Evolutionary conservation across 2,329 filamentous ascomycete genomes (phyloP), one percentile per base, ranked within the genome.

Genomic region (Talaromyces sp.): DNA sequence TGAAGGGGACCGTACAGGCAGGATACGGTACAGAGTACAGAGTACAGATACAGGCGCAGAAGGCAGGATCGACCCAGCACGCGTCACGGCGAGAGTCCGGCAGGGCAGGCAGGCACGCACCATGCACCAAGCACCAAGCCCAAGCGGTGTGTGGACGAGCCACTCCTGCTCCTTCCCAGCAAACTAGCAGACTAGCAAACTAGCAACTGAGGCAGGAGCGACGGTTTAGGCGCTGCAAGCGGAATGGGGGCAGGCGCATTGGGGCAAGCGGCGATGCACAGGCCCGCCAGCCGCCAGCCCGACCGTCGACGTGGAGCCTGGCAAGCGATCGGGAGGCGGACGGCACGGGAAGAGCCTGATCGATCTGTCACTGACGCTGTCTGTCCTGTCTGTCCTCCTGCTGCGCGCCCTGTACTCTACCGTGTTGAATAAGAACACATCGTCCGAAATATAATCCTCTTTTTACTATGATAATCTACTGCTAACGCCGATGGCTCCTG

Each of bases 291-390:
- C 43, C 43, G 43, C 43, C 43, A 46, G 43, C 43, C 43, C 43
- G 43, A 46, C 43, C 43, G 43, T 46, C 43, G 43, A 46, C 43
- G 43, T 46, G 43, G 43, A 46, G 43, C 43, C 21, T 19, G 43
- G 43, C 43, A 24, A 46, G n/a, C 56, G 59, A 61, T 58, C 59
- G 56, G 56, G 27, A 58, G 59, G 53, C 51, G 56, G 51, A 58
- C 55, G 59, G 56, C 53, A 61, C 55, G 56, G 56, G 56, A 61
- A 58, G 51, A 58, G 58, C 27, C 49, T 46, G 49, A 52, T 52
- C 24, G 49, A 52, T 52, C 49, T 52, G 49, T 52, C 43, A 41
- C 11, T 17, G n/a, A n/a, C n/a, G n/a, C n/a, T n/a, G n/a, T n/a
- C n/a, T n/a, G n/a, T n/a, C n/a, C n/a, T n/a, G n/a, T n/a, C n/a